Base-by-base conservation (phyloP, 139 green algal genomes). In the Chlamydomonas asymmetrica region DNA sequence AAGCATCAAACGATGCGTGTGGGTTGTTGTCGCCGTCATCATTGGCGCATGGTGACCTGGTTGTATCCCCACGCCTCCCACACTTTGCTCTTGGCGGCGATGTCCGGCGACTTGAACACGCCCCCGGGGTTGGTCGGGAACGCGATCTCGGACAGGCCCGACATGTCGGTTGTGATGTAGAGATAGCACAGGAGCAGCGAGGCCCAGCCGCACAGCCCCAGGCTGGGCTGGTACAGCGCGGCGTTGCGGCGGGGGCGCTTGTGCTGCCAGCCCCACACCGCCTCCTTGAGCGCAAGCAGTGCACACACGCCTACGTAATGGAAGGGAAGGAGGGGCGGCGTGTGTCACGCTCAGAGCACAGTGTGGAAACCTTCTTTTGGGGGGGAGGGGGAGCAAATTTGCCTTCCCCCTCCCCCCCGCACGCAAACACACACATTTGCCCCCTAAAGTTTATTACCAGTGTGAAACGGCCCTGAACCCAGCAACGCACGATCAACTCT, bases 51-150 rank as follows among this genome's bases (percentile, higher is more conserved):
- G 0, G 61, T 61, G 23, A 77, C 59, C 6, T 65, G 32, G 2
- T 76, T 80, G 54, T 88, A 88, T 18, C 83, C 83, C 83, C 83
- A 88, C 62, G 73, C 54, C 0, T 80, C 38, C 83, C 83, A 88
- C 27, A 88, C 70, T 4, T 68, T 72, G 49, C 70, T 66, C 68
- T 74, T 68, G 29, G 76, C 41, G 5, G 76, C 76, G 1, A 88
- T 56, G 40, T 88, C 76, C 3, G 66, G 31, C 23, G 56, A 73
- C 76, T 84, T 85, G 70, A 86, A 85, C 18, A 80, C 83, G 13
- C 63, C 69, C 9, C 83, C 83, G 32, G 83, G 83, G 74, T 85
- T 88, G 10, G 74, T 65, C 0, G 78, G 78, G 60, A 88, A 65
- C 27, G 65, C 37, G 32, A 81, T 60, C 32, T 80, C 57, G 1